These are phyloP conservation scores for Marchantia paleacea DNA, from an alignment of 225 moss, liverwort and hornwort genomes.

Conservation along the genomic window DNA sequence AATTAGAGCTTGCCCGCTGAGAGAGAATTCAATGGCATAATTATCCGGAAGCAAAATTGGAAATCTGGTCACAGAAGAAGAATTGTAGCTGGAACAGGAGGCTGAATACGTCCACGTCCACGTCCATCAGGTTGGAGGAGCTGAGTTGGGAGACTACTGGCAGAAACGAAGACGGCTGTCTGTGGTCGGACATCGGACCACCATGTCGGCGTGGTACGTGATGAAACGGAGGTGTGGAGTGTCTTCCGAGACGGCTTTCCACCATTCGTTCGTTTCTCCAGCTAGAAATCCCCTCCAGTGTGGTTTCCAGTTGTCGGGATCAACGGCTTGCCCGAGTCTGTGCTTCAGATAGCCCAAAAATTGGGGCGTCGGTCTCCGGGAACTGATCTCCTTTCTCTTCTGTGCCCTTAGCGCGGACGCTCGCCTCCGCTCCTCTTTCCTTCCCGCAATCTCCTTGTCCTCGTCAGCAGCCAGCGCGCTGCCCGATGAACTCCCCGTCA, in stretches of 20 bases:
- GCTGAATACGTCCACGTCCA: too few relatives aligned
- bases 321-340: constrained; percentile 5
- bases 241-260: constrained; percentile 19
- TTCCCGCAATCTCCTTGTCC: constrained; percentile 8
- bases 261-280: constrained; percentile 5
- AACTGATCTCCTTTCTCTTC: constrained; percentile 4
- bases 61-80: too few relatives aligned
- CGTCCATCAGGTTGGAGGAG: too few relatives aligned
- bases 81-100: too few relatives aligned
- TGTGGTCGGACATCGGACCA: constrained; percentile 14
- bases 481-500: background rate
- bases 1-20: too few relatives aligned
- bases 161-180: constrained; percentile 1
- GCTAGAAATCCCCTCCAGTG: constrained; percentile 3
- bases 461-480: background rate
- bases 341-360: constrained; percentile 15
- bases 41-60: too few relatives aligned
- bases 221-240: constrained; percentile 8
- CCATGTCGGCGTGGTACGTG: constrained; percentile 4
- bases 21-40: too few relatives aligned
- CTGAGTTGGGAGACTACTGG: background rate
- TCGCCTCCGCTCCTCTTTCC: constrained; percentile 11
- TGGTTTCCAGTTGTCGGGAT: constrained; percentile 3
- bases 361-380: constrained; percentile 13
- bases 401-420: constrained; percentile 2